Base-by-base conservation (phyloP, 805 yeast species). In the Candida ovalis region DNA sequence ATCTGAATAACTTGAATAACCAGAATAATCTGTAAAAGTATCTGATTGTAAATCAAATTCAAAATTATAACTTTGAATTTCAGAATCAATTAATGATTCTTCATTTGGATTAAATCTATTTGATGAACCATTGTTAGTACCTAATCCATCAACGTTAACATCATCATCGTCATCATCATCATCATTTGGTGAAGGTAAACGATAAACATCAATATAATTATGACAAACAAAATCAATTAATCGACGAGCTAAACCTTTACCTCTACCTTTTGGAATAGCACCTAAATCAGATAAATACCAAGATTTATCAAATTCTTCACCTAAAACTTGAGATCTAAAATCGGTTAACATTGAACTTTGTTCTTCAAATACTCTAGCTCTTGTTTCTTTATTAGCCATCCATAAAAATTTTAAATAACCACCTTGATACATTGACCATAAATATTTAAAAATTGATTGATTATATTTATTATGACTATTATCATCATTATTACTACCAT, bases 211-310 rank as follows among this genome's bases (percentile, higher is more conserved):
- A 50, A 76, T 67, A 58, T 66, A 77, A 50, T 75, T 69, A 38
- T 75, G 74, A 46, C 78, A 68, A 45, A 76, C 78, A 59, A 70
- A 72, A 51, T 78, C 76, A 44, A 80, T 66, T 50, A 81, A 66
- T 50, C 71, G 65, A 58, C 78, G 70, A 32, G 82, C 82, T 54
- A 78, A 70, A 21, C 84, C 84, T 57, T 76, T 77, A 45, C 86
- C 85, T 58, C 81, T 69, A 66, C 81, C 81, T 37, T 72, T 61
- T 7, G 83, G 82, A 40, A 77, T 67, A 22, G 81, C 78, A 38
- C 84, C 84, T 45, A 81, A 69, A 59, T 81, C 84, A 41, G 76
- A 71, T 52, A 81, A 68, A 59, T 81, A 81, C 84, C 85, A 81
- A 45, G 78, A 63, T 39, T 68, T 60, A 40, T 63, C 64, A 42